A percentile compares a stretch with the other conserved stretches of the same genome.
Evolutionary conservation across 345 rosid genomes (phyloP).

Genomic region (Lagerstroemia speciosa): DNA sequence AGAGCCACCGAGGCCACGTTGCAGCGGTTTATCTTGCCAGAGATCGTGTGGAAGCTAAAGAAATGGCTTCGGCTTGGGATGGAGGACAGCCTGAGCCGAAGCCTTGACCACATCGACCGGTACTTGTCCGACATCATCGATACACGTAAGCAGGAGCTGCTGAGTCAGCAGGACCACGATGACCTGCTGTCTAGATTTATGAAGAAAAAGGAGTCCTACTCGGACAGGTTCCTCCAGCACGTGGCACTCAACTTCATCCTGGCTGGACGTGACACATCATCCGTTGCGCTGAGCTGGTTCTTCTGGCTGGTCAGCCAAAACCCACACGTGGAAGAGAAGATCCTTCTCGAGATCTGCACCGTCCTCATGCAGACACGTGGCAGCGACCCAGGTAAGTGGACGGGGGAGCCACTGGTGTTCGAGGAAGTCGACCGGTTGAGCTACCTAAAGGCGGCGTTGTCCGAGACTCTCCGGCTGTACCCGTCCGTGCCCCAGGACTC

Average conservation of each 20-base stretch:
- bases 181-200: slow-evolving; percentile 36
- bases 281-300: slow-evolving; percentile 39
- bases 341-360: slow-evolving; percentile 24
- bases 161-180: slow-evolving; percentile 20
- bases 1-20: slow-evolving; percentile 37
- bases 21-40: slow-evolving; percentile 33
- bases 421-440: slow-evolving; percentile 35
- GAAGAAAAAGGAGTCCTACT: slow-evolving; percentile 33
- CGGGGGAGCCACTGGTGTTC: slow-evolving; percentile 31
- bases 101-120: slow-evolving; percentile 23
- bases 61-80: slow-evolving; percentile 33
- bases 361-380: slow-evolving; percentile 34
- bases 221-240: slow-evolving; percentile 36
- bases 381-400: slow-evolving; percentile 21
- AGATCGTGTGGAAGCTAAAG: slow-evolving; percentile 24
- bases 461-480: slow-evolving; percentile 35
- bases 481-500: slow-evolving; percentile 44
- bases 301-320: slow-evolving; percentile 25
- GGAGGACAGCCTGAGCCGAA: slow-evolving; percentile 23
- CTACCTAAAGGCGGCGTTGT: slow-evolving; percentile 33
- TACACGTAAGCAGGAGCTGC: slow-evolving; percentile 27
- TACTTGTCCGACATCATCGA: slow-evolving; percentile 31
- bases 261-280: too few species aligned
- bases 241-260: slow-evolving; percentile 40
- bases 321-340: slow-evolving; percentile 28